These are phyloP conservation scores for Tritrichomonas foetus DNA, from an alignment of 208 protist species.

Conservation along the genomic window DNA sequence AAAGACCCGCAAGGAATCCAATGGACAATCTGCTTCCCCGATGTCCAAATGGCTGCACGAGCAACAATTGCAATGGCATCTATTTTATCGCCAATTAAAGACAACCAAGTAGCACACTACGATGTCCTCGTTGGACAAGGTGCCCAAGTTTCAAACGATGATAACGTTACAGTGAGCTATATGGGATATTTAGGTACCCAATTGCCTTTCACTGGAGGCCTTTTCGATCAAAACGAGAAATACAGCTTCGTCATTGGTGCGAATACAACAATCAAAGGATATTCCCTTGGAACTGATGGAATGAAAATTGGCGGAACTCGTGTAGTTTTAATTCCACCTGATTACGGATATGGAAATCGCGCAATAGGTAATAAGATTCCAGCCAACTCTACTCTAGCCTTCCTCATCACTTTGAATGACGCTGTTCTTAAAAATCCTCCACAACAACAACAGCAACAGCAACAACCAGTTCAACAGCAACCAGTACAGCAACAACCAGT, in stretches of 20 bases:
- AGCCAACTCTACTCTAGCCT: not conserved
- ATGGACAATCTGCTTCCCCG: not conserved
- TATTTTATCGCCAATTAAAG: not conserved
- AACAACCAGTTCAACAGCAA: not conserved
- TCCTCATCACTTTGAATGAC: not conserved
- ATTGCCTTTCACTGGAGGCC: not conserved
- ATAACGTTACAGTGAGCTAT: not conserved
- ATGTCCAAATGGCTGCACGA: not conserved
- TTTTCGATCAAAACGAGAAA: not conserved
- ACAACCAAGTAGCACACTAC: not conserved
- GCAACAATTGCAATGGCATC: not conserved
- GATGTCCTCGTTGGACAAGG: not conserved
- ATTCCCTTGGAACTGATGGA: not conserved
- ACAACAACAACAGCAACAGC: not conserved
- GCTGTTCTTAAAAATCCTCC: too few relatives aligned
- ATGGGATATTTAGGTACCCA: not conserved
- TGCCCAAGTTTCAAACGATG: not conserved
- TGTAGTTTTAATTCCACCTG: constrained; percentile 7
- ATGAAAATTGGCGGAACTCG: not conserved
- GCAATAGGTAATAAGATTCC: not conserved
- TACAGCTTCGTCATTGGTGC: not conserved
- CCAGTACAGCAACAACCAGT: not conserved
- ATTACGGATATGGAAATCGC: not conserved
- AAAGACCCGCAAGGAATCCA: not conserved
- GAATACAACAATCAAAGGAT: not conserved